These are phyloP conservation scores for Botryobasidium botryosum DNA, from an alignment of 768 basidiomycete genomes.

Conservation along the genomic window DNA sequence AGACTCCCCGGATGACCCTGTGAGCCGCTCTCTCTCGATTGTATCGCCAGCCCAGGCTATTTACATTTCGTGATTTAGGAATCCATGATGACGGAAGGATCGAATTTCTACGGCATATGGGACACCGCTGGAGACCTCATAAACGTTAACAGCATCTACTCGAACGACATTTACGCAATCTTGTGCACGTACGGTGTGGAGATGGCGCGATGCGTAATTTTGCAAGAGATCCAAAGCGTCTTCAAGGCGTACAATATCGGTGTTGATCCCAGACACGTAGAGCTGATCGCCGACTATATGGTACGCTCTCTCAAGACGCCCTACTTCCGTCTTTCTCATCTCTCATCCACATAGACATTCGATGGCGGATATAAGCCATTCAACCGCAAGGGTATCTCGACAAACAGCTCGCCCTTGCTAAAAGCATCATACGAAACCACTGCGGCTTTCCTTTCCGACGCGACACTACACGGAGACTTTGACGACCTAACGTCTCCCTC, in stretches of 20 bases:
- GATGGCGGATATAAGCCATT: conserved; percentile 97
- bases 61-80: neutral
- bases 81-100: conserved; percentile 50
- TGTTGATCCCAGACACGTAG: conserved; percentile 84
- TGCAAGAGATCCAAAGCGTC: conserved; percentile 79
- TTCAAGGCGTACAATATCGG: conserved; percentile 94
- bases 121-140: conserved; percentile 42
- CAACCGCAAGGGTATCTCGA: conserved; percentile 87
- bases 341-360: conserved; percentile 64
- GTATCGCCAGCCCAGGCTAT: conserved; percentile 4
- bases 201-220: conserved; percentile 80
- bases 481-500: conserved; percentile 84
- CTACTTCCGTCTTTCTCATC: conserved; percentile 1
- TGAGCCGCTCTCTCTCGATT: conserved; percentile 1
- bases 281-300: conserved; percentile 99
- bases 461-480: conserved; percentile 87
- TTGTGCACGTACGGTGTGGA: conserved; percentile 91
- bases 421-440: conserved; percentile 99
- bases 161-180: conserved; percentile 90
- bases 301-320: conserved; percentile 29
- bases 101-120: conserved; percentile 86
- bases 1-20: conserved; percentile 17
- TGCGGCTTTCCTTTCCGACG: conserved; percentile 81
- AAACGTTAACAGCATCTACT: conserved; percentile 67
- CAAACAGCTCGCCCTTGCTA: conserved; percentile 85